Base-by-base conservation (phyloP, 768 basidiomycete genomes). In the Trichaptum fuscoviolaceum region DNA sequence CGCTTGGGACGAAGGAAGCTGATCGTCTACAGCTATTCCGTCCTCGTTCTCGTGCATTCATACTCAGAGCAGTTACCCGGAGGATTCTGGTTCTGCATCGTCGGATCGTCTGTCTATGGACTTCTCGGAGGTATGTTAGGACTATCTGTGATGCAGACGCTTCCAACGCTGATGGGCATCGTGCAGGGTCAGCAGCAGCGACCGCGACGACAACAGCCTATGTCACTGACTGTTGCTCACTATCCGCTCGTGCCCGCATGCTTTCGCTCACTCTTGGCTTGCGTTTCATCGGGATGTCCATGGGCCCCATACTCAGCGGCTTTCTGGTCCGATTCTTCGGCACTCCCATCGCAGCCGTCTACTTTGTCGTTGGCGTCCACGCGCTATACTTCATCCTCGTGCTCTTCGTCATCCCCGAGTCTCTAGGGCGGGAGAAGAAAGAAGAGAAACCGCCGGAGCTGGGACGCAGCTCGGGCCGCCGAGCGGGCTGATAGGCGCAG, bases 21-120 rank as follows among this genome's bases (percentile, higher is more conserved):
- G n/a, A 52, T 9, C 23, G 36, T 58, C 24, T 23, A 0, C 64
- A 81, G 80, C 68, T 90, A 95, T 68, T 71, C 86, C 42, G 86
- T 79, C 68, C 87, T 94, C 70, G 81, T 96, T 63, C 70, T 89
- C 58, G 89, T 92, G 6, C 79, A 85, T 23, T 78, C 77, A 27
- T 89, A 82, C 72, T 83, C 85, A 57, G 78, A 85, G 64, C 70
- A 76, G 7, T 77, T 93, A 3, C 94, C 93, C 1, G 92, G 91
- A 0, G 90, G 91, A 6, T 95, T 95, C 74, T 90, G 91, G 83
- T 89, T 92, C 72, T 78, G 93, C 27, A 67, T 93, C 12, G 66
- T 90, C 23, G 87, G 88, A 0, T 85, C 89, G 9, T 66, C 86
- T 4, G 67, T 91, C 1, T 89, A 92, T 68, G 93, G 94, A 10